Conservation (phyloP, 140 eudicot species). For the Erigeron philadelphicus region DNA sequence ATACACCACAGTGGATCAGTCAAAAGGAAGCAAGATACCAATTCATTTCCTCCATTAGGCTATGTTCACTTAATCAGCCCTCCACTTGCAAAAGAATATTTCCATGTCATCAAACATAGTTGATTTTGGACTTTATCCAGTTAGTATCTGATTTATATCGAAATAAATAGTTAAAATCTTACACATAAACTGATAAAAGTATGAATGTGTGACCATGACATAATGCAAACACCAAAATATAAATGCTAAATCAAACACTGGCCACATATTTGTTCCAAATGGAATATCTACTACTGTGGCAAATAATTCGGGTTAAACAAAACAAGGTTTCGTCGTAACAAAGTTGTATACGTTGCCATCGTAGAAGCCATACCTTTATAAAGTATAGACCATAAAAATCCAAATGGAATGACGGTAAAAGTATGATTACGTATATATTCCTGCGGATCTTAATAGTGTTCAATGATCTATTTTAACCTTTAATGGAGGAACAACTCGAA, state of each 20-base stretch:
- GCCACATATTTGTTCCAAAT: background rate
- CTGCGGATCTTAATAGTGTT: background rate
- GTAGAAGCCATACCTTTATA: background rate
- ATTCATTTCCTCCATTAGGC: conserved; percentile 9
- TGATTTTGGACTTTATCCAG: conserved; percentile 7
- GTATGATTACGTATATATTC: background rate
- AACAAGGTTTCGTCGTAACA: background rate
- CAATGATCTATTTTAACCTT: background rate
- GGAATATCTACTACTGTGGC: background rate
- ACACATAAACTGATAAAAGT: background rate
- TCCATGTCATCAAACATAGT: conserved; percentile 20
- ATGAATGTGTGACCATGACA: background rate
- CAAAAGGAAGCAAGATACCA: conserved; percentile 19
- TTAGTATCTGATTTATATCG: background rate
- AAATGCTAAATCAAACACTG: background rate
- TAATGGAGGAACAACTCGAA: background rate
- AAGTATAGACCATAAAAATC: background rate
- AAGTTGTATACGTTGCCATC: background rate
- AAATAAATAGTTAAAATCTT: background rate
- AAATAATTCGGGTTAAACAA: too few relatives aligned
- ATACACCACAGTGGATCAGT: conserved; percentile 13
- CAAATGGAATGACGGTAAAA: background rate
- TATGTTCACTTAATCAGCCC: conserved; percentile 19
- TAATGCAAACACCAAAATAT: background rate
- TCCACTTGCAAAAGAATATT: conserved; percentile 25